Evolutionary conservation across 306 rosid genomes (phyloP), one percentile per base, ranked within the genome.

Genomic region (Prunus salicina): DNA sequence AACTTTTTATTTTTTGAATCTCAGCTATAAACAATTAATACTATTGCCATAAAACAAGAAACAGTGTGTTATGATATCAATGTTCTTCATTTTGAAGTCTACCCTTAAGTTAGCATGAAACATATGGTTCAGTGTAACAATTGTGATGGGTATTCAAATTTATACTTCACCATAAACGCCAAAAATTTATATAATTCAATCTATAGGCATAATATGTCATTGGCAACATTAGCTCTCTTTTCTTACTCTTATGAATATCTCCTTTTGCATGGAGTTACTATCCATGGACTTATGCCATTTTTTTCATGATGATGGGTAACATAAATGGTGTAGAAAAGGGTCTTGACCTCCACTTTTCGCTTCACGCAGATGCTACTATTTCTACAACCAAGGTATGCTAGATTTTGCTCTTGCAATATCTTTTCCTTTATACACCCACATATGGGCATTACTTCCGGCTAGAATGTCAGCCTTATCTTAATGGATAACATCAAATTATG

Each of bases 261-360:
- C 52, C 24, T 53, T 68, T 61, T 68, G 14, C 45, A 6, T 76
- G 7, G 38, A 43, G 50, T 78, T 32, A 43, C 30, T 64, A 19
- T 25, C 24, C 58, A 15, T 25, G 50, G 41, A 73, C 67, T 43
- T 43, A 56, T 45, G 32, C 47, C 64, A 24, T 34, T 16, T 45
- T 68, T 27, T 52, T 56, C 38, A 56, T 78, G 82, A 65, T 78
- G 77, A 71, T 80, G 82, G 77, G 50, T 78, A 72, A 47, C 89
- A 96, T 97, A 92, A 96, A 92, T 82, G 86, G 82, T 69, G 83
- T 93, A 41, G 99, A 92, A 58, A 96, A 91, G 81, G 96, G 99
- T 78, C 98, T 96, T 66, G 2, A 92, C 97, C 68, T 96, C 92
- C 78, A 96, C 98, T 80, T 96, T 96, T 86, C 99, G 99, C 82